A percentile compares a stretch with the other conserved stretches of the same genome.
These are phyloP conservation scores for Microcyclospora pomicola DNA, from an alignment of 2,329 filamentous ascomycete species.

Conservation along the genomic window DNA sequence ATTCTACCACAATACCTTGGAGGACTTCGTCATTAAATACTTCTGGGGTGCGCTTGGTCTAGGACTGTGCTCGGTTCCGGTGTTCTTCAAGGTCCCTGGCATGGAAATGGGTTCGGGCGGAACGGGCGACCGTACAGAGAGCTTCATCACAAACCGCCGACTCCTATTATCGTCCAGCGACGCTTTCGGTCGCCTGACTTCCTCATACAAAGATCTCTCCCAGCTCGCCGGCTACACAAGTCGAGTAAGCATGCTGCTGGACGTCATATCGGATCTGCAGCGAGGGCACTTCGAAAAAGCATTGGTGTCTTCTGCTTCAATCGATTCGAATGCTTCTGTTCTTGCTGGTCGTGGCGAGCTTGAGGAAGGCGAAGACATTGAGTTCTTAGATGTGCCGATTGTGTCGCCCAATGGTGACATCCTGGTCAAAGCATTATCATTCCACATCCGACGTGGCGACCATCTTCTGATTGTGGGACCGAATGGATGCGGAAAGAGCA, in stretches of 20 bases:
- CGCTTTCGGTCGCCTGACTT: constrained; percentile 91
- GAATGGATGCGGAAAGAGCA: constrained; percentile 94
- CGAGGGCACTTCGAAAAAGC: constrained; percentile 91
- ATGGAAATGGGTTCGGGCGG: constrained; percentile 7
- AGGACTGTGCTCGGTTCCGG: constrained; percentile 81
- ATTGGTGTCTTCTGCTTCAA: constrained; percentile 76
- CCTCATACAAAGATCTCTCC: constrained; percentile 93
- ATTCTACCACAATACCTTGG: constrained; percentile 98
- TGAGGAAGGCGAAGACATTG: constrained; percentile 68
- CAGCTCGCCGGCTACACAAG: constrained; percentile 93
- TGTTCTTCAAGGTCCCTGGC: constrained; percentile 64
- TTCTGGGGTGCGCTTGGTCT: constrained; percentile 94
- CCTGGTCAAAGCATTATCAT: constrained; percentile 71
- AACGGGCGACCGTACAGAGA: constrained; percentile 25
- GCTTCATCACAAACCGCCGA: constrained; percentile 85
- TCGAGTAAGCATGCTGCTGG: constrained; percentile 73
- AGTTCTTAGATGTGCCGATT: constrained; percentile 82
- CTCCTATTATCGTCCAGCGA: constrained; percentile 89
- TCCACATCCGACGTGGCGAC: constrained; percentile 71
- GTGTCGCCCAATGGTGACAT: constrained; percentile 95
- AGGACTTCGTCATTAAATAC: constrained; percentile 99
- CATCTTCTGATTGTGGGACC: constrained; percentile 91
- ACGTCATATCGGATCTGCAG: constrained; percentile 89
- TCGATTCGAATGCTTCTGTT: constrained; percentile 67
- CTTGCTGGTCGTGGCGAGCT: constrained; percentile 70